A percentile compares a stretch with the other conserved stretches of the same genome.
Evolutionary conservation across 2,329 filamentous ascomycete species (phyloP).

Genomic region (Emericellopsis cladophorae): DNA sequence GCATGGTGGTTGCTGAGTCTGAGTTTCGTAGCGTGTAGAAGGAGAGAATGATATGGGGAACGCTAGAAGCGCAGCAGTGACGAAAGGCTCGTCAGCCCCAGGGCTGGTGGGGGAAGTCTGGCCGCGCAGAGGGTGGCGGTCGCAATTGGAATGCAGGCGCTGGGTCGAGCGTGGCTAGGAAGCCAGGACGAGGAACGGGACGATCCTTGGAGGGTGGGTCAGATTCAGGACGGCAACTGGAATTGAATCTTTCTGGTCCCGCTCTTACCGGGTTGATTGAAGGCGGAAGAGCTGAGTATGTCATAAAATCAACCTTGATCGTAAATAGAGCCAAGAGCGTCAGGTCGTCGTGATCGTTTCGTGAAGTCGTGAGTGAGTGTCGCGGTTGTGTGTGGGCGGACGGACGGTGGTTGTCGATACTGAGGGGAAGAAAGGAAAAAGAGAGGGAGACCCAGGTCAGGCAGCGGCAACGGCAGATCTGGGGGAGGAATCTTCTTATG

Average conservation of each 20-base stretch:
- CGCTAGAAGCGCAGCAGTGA: not conserved
- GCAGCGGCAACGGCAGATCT: not conserved
- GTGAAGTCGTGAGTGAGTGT: not conserved
- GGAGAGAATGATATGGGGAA: too few species aligned
- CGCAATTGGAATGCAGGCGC: not conserved
- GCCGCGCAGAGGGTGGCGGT: constrained; percentile 1
- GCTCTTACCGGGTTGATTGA: too few species aligned
- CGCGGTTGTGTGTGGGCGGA: not conserved
- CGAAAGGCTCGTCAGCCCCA: constrained; percentile 2
- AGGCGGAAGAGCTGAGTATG: too few species aligned
- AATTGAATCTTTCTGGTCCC: too few species aligned
- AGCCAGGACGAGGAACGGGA: constrained; percentile 1
- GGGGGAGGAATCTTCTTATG: constrained; percentile 3
- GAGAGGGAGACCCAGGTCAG: not conserved
- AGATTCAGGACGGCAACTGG: too few species aligned
- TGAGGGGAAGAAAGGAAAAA: not conserved
- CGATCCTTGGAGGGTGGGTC: constrained; percentile 1
- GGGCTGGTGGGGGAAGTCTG: not conserved
- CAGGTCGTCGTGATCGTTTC: not conserved
- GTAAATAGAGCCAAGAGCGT: not conserved
- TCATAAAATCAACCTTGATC: not conserved
- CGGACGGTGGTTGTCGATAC: too few species aligned
- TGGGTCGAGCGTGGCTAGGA: not conserved
- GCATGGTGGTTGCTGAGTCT: constrained; percentile 22
- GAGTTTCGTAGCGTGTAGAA: too few species aligned